Conservation (phyloP, 306 rosid species). For the Trichosanthes cucumerina region DNA sequence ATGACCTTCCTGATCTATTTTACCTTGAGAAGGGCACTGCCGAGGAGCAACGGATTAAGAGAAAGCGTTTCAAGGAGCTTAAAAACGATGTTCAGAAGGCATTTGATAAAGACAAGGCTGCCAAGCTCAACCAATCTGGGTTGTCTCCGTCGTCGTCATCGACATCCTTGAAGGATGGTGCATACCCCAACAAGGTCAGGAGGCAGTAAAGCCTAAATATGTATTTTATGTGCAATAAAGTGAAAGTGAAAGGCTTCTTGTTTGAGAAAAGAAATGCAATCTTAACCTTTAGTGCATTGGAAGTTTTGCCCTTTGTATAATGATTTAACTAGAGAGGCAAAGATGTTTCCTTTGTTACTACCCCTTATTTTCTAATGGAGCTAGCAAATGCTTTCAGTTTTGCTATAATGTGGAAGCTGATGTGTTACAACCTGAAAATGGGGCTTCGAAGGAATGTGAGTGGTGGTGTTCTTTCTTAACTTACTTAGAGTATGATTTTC, state of each 20-base stretch:
- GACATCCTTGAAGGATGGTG: conserved; percentile 14
- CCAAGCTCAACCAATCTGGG: conserved; percentile 15
- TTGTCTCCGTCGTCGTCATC: conserved; percentile 29
- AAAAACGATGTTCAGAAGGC: conserved; percentile 39
- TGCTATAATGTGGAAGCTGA: neutral
- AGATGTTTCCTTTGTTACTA: neutral
- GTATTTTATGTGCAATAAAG: conserved; percentile 14
- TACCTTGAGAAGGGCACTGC: conserved; percentile 27
- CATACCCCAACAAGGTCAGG: conserved; percentile 8
- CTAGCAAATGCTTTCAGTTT: neutral
- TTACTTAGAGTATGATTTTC: too few species aligned
- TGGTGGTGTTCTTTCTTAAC: too few species aligned
- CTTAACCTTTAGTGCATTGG: neutral
- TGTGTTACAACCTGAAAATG: neutral
- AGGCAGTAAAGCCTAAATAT: neutral
- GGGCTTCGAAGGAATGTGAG: neutral
- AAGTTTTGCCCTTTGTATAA: neutral
- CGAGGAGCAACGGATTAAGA: conserved; percentile 32
- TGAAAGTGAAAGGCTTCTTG: neutral
- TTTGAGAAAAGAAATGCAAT: neutral
- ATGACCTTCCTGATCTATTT: conserved; percentile 30
- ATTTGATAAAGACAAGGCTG: conserved; percentile 41
- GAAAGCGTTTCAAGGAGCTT: conserved; percentile 35
- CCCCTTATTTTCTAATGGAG: neutral
- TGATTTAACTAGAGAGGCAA: conserved; percentile 1